Evolutionary conservation across 306 rosid species (phyloP).

Genomic region (Cucurbita moschata): DNA sequence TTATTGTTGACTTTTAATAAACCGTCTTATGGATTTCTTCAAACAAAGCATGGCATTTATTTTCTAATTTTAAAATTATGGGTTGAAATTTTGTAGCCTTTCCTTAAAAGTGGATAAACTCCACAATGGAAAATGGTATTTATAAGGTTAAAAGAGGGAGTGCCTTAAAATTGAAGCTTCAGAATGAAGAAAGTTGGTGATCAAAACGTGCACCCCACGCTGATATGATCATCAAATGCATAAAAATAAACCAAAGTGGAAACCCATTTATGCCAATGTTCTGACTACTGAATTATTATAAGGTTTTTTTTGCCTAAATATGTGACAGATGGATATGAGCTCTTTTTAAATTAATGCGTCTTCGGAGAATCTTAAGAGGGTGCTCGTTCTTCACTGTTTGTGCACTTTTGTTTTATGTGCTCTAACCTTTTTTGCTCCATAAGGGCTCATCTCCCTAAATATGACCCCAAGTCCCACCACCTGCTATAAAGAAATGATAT

Average conservation of each 20-base stretch:
- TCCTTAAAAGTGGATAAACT: no score
- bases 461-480: neutral
- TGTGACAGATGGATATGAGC: no score
- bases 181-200: neutral
- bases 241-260: neutral
- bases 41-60: neutral
- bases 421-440: neutral
- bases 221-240: neutral
- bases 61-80: no score
- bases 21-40: neutral
- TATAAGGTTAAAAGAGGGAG: neutral
- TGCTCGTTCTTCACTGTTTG: neutral
- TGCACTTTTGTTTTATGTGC: neutral
- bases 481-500: neutral
- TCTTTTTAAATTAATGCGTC: neutral
- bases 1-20: neutral
- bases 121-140: neutral
- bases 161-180: neutral
- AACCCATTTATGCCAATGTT: neutral
- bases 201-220: constrained; percentile 1
- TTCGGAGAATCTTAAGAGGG: neutral
- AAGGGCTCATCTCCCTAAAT: neutral
- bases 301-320: neutral
- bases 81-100: no score
- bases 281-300: neutral